Evolutionary conservation across 2,329 filamentous ascomycete species (phyloP), one percentile per base, ranked within the genome.

Genomic region (Colletotrichum tamarilloi): DNA sequence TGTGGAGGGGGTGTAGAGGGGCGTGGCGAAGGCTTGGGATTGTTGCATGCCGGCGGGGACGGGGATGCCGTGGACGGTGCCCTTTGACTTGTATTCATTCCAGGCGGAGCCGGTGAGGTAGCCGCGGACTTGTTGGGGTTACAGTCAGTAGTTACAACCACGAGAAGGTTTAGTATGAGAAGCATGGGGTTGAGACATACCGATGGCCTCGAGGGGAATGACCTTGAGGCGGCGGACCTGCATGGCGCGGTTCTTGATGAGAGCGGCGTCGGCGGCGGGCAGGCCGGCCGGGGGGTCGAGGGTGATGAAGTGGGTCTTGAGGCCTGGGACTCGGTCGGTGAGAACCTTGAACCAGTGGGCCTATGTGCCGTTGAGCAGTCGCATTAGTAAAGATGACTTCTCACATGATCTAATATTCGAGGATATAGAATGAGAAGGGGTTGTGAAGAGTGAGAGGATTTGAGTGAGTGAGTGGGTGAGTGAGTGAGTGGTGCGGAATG

Each of bases 91-190:
- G 85, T 97, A 89, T 85, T 97, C 95, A 52, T 87, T 87, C 93
- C 94, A 97, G 0, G 94, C 95, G 58, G 91, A 93, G 56, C 95
- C 95, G 6, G 95, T 95, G 80, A 98, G 91, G 85, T 97, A 97
- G 76, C 95, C 95, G 71, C 95, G 91, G n/a, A 97, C 94, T 67
- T 30, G 3, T 22, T 5, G 75, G 2, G 19, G 14, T 14, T n/a
- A 14, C 24, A n/a, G 26, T 9, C 32, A 52, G 7, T 5, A 79
- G 78, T 62, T 56, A 7, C 16, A 12, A 32, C 1, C 38, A n/a
- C 9, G 28, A 49, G 30, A 46, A 30, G 19, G 7, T 16, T 16
- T 3, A 7, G 42, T 22, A 53, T 58, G 4, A 22, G 63, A 22
- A 12, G 8, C 9, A 55, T 22, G 64, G 26, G 4, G n/a, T 4